Base-by-base conservation (phyloP, 768 basidiomycete genomes). In the Amanita molliuscula region DNA sequence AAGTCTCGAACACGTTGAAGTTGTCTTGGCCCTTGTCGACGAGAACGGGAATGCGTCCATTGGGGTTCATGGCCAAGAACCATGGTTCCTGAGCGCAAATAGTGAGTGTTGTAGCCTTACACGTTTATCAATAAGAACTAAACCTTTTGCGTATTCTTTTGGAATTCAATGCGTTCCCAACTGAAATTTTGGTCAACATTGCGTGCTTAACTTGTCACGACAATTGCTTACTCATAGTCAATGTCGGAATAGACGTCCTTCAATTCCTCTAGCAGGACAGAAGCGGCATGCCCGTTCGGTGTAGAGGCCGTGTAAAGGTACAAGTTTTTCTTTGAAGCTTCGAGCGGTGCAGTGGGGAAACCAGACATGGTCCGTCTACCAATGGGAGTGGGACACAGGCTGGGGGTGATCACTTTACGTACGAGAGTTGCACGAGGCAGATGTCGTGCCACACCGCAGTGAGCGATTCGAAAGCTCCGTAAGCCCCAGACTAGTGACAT, bases 61-160 rank as follows among this genome's bases (percentile, higher is more conserved):
- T 87, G 6, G 82, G 84, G 61, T 86, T 87, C 55, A 83, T 59
- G 36, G 78, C 72, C 54, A 91, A 73, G 66, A 83, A 92, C 84
- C 84, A 89, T 0, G 74, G 74, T 60, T 86, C 72, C 68, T 74
- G 44, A 3, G 6, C 16, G 11, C n/a, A 38, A 10, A 38, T 11
- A 13, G 36, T 38, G 16, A 38, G 20, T 6, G 15, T 21, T 41
- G 21, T 3, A 13, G 16, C 37, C 81, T 83, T 6, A 10, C 13
- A 10, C 46, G 45, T 48, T 3, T 50, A 25, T 35, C 8, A 25
- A 38, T 15, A 38, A 33, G n/a, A 6, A 25, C 33, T 41, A 6
- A 6, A 43, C 36, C 15, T 20, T 11, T n/a, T 33, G 40, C 7
- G 16, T 4, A 16, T 6, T 20, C 9, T 42, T 23, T 37, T 33